Base-by-base conservation (phyloP, 202 grass and related monocot genomes). In the Setaria viridis region DNA sequence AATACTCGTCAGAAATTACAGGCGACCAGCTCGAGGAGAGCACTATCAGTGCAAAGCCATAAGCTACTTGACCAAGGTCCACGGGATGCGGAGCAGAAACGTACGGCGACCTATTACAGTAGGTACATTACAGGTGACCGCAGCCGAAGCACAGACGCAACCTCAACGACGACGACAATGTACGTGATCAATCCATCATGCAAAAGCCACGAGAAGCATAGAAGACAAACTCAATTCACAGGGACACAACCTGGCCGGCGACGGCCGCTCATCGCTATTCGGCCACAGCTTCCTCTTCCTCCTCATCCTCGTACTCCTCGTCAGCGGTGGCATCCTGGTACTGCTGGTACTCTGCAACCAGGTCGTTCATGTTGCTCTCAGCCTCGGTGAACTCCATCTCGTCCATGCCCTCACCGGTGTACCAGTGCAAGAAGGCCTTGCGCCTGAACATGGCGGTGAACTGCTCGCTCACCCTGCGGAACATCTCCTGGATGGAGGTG, bases 371-470 rank as follows among this genome's bases (percentile, higher is more conserved):
- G 87, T 98, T 98, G 85, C 95, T 95, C 91, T 98, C 95, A 0
- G 95, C 95, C 84, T 98, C 95, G 0, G 95, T 98, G 85, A 98
- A 98, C 78, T 98, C 95, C 95, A 98, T 98, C 87, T 98, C 95
- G 35, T 98, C 95, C 95, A 98, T 95, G 6, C 95, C 93, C 87
- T 95, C 95, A 0, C 95, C 95, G 0, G 95, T 98, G 89, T 98
- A 98, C 95, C 93, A 95, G 76, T 95, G 95, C 87, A 98, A 78
- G 91, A 98, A 98, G 64, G 95, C 95, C 87, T 98, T 98, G 65
- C 95, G 90, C 89, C 95, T 88, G 86, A 97, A 97, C 94, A 97
- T 97, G 34, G 94, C 89, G 0, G 89, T 94, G 89, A 97, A 97
- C 85, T 94, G 94, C 85, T 97, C 91, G 6, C 91, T 92, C 19